Evolutionary conservation across 2,329 filamentous ascomycete species (phyloP), one percentile per base, ranked within the genome.

Genomic region (Penicillium sp.): DNA sequence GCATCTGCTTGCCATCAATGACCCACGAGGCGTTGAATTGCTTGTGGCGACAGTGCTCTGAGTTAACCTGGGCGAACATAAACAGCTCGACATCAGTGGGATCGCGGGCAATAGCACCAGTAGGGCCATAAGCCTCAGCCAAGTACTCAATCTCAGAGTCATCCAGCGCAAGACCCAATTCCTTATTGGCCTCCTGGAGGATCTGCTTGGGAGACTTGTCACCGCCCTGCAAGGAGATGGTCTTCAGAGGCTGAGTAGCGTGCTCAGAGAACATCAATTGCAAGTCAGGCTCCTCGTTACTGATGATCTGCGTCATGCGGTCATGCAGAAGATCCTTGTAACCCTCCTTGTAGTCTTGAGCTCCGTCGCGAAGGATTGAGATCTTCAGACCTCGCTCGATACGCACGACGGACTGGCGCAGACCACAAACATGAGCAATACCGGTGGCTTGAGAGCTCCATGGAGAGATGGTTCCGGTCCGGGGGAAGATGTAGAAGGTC

Each of bases 11-110:
- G 50, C 92, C 92, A 72, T 99, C 92, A 66, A 99, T 95, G 15
- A 88, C 94, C 91, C 94, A 99, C 56, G 87, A 88, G 26, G 94
- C 92, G 74, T 99, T 99, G 83, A 99, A 99, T 67, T 95, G 89
- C 80, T 97, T 96, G 71, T 88, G 85, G 55, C 85, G 77, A 69
- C 85, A 96, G 75, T 97, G 93, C 81, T 99, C 94, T 3, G 93
- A 97, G 79, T 97, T 97, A 72, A 99, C 93, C 77, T 99, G 94
- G 15, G 93, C 93, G 73, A 97, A 99, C 94, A 97, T 97, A 81
- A 97, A 97, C 22, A 97, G 82, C 77, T 99, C 94, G 43, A 97
- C 90, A 72, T 97, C 94, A 57, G 92, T 88, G 1, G 90, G 90
- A 47, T 87, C 78, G 58, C 81, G 73, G 12, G 81, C 81, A 48